phyloP scores from a whole-genome alignment of 2,329 filamentous ascomycete genomes.

The Colletotrichum simmondsii region DNA sequence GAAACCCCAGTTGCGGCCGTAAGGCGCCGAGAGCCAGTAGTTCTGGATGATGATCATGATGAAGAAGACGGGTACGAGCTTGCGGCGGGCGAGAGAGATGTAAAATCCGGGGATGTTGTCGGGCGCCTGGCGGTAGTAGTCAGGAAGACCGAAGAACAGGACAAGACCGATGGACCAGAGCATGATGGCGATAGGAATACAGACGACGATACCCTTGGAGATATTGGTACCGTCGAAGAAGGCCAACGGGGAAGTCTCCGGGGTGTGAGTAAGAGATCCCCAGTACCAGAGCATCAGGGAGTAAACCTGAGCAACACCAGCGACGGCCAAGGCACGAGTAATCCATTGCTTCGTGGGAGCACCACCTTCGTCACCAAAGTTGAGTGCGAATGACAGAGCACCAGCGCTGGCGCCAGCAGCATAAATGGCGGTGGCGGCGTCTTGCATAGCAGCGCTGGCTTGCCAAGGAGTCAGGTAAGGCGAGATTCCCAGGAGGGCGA shows the following conservation, averaged over 20 bases:
- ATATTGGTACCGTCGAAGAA: constrained; percentile 45
- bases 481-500: constrained; percentile 71
- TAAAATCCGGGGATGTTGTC: constrained; percentile 75
- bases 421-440: constrained; percentile 71
- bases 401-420: constrained; percentile 71
- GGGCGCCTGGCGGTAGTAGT: constrained; percentile 73
- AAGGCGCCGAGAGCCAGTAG: constrained; percentile 73
- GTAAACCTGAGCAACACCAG: constrained; percentile 75
- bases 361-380: constrained; percentile 73
- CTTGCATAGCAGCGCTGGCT: constrained; percentile 61
- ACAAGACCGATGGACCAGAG: constrained; percentile 66
- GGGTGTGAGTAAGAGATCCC: constrained; percentile 51
- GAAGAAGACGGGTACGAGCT: constrained; percentile 76
- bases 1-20: constrained; percentile 75
- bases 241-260: constrained; percentile 27
- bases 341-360: constrained; percentile 73
- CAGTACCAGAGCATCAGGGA: constrained; percentile 75
- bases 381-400: constrained; percentile 73
- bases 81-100: constrained; percentile 68
- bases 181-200: constrained; percentile 66
- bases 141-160: constrained; percentile 70
- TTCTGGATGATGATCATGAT: constrained; percentile 72
- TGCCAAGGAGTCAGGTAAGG: constrained; percentile 58
- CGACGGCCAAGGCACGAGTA: constrained; percentile 73
- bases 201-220: constrained; percentile 54